Conservation (phyloP, 2,329 filamentous ascomycete species). For the Volutella citrinella region DNA sequence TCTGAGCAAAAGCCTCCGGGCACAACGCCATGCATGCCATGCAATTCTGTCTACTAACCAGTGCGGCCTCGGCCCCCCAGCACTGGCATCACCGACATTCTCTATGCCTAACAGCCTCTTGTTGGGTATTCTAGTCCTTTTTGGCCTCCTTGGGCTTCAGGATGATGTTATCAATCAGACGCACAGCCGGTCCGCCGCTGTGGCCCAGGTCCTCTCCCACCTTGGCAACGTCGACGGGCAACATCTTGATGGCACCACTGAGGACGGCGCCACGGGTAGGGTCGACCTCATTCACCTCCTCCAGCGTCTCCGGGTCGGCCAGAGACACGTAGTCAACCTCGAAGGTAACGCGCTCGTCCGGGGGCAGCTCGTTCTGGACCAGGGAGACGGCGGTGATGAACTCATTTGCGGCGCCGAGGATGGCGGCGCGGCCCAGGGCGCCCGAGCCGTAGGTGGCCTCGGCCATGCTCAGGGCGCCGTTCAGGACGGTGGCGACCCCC, state of each 20-base stretch:
- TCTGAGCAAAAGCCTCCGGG: no score
- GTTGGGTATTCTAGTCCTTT: slow-evolving; percentile 9
- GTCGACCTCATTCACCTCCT: slow-evolving; percentile 73
- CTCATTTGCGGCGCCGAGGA: slow-evolving; percentile 69
- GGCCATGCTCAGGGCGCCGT: slow-evolving; percentile 65
- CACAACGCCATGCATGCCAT: slow-evolving; percentile 1
- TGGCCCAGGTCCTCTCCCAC: slow-evolving; percentile 74
- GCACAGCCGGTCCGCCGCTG: slow-evolving; percentile 69
- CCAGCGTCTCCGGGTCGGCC: slow-evolving; percentile 78
- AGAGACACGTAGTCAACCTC: slow-evolving; percentile 92
- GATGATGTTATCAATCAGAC: slow-evolving; percentile 93
- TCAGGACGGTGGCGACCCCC: slow-evolving; percentile 68
- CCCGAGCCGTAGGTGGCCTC: slow-evolving; percentile 60
- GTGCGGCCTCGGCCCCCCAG: no score
- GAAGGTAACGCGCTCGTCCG: slow-evolving; percentile 63
- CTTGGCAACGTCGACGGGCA: slow-evolving; percentile 68
- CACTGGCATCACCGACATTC: background rate
- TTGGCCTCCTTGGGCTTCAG: slow-evolving; percentile 42
- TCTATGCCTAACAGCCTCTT: background rate
- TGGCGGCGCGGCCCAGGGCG: slow-evolving; percentile 53
- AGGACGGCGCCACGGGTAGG: slow-evolving; percentile 71
- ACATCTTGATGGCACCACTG: slow-evolving; percentile 88
- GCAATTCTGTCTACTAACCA: no score
- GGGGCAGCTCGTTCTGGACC: slow-evolving; percentile 60
- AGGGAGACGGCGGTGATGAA: slow-evolving; percentile 53